A percentile compares a stretch with the other conserved stretches of the same genome.
Conservation (phyloP, 2,329 filamentous ascomycete species). For the Fusarium newnesense region DNA sequence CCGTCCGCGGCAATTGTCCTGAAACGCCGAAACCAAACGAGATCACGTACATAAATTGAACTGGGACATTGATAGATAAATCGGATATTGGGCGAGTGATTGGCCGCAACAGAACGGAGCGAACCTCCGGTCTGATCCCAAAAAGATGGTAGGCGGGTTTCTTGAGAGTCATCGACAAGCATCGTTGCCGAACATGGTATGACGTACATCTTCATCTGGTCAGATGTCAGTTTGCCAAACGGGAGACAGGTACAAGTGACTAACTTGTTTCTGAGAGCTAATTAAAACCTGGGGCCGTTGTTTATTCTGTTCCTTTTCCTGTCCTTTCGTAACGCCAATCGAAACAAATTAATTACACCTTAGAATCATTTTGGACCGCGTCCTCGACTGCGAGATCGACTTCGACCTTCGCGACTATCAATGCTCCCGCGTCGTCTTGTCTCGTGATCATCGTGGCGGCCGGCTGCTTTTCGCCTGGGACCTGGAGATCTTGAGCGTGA, state of each 20-base stretch:
- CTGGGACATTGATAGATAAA: conserved; percentile 15
- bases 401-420: conserved; percentile 55
- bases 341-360: conserved; percentile 31
- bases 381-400: conserved; percentile 53
- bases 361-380: conserved; percentile 48
- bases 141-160: conserved; percentile 21
- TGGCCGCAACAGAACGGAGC: conserved; percentile 19
- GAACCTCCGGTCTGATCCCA: conserved; percentile 24
- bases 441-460: conserved; percentile 47
- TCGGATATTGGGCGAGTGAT: conserved; percentile 10
- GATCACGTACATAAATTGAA: conserved; percentile 21
- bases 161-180: conserved; percentile 15
- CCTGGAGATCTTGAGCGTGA: conserved; percentile 59
- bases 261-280: conserved; percentile 42
- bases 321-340: conserved; percentile 36
- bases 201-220: conserved; percentile 36
- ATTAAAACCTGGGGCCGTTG: conserved; percentile 18
- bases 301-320: conserved; percentile 10
- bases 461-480: conserved; percentile 47
- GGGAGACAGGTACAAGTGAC: conserved; percentile 21
- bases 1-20: conserved; percentile 3
- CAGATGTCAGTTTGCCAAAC: conserved; percentile 38
- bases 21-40: conserved; percentile 9
- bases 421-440: conserved; percentile 58
- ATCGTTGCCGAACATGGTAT: conserved; percentile 17